Evolutionary conservation across 805 yeast genomes (phyloP).

Genomic region (Zygotorulaspora chibaensis): DNA sequence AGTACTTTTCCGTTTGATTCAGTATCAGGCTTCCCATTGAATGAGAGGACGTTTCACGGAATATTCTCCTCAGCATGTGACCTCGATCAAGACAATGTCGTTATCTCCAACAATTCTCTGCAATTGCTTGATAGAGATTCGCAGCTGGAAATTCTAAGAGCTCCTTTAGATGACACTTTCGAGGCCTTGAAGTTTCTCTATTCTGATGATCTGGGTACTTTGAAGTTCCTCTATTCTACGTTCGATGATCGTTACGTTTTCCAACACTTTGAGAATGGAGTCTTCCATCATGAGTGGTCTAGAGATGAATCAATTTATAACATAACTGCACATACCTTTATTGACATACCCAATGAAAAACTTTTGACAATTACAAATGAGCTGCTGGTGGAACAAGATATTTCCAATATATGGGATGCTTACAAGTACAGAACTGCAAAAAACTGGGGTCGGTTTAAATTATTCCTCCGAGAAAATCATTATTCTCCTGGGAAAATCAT

Average conservation of each 20-base stretch:
- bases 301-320: constrained; percentile 43
- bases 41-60: constrained; percentile 2
- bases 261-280: constrained; percentile 23
- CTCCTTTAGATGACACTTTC: constrained; percentile 18
- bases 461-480: constrained; percentile 15
- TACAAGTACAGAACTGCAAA: constrained; percentile 28
- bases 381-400: constrained; percentile 17
- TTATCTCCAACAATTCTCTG: constrained; percentile 9
- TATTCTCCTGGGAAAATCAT: constrained; percentile 24
- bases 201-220: constrained; percentile 15
- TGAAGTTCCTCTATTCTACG: constrained; percentile 16
- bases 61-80: constrained; percentile 18
- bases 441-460: constrained; percentile 21
- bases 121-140: constrained; percentile 21
- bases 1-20: constrained; percentile 10
- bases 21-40: constrained; percentile 20
- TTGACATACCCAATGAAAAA: constrained; percentile 20
- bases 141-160: constrained; percentile 13
- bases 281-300: constrained; percentile 34
- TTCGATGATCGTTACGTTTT: constrained; percentile 16
- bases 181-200: constrained; percentile 15
- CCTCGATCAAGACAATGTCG: constrained; percentile 14
- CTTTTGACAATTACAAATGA: constrained; percentile 19
- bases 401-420: constrained; percentile 20
- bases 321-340: constrained; percentile 34